phyloP scores from a whole-genome alignment of 2,329 filamentous ascomycete species.

The Sclerotinia trifoliorum region DNA sequence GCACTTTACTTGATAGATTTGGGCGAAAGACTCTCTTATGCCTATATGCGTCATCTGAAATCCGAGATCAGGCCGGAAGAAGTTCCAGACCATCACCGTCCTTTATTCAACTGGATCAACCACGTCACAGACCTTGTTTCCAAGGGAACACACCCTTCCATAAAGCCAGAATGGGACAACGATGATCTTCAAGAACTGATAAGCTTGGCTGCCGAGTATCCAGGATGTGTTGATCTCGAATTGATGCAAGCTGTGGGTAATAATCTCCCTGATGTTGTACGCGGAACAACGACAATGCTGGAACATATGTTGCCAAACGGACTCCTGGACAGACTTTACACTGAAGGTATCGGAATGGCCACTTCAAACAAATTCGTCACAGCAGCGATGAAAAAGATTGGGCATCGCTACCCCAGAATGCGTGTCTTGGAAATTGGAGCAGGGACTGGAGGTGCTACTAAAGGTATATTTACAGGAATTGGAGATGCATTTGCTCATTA shows the following conservation, averaged over 20 bases:
- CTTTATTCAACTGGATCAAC: slow-evolving; percentile 21
- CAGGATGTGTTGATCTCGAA: slow-evolving; percentile 25
- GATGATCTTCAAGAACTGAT: slow-evolving; percentile 21
- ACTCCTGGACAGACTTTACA: slow-evolving; percentile 31
- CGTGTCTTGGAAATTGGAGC: slow-evolving; percentile 22
- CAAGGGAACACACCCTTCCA: slow-evolving; percentile 24
- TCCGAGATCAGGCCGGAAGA: slow-evolving; percentile 14
- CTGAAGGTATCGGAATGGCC: slow-evolving; percentile 26
- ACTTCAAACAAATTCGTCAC: slow-evolving; percentile 11
- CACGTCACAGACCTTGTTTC: slow-evolving; percentile 25
- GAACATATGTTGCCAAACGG: slow-evolving; percentile 31
- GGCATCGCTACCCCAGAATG: slow-evolving; percentile 38
- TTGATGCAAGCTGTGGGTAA: slow-evolving; percentile 29
- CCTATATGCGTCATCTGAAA: slow-evolving; percentile 13
- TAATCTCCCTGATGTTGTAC: slow-evolving; percentile 28
- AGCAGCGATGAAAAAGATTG: slow-evolving; percentile 23
- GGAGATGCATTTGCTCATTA: slow-evolving; percentile 26
- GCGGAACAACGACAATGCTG: slow-evolving; percentile 29
- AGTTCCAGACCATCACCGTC: slow-evolving; percentile 16
- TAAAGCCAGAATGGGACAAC: slow-evolving; percentile 27
- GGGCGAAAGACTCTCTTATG: slow-evolving; percentile 23
- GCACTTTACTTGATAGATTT: slow-evolving; percentile 24
- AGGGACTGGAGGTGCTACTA: slow-evolving; percentile 12
- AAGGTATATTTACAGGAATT: slow-evolving; percentile 10
- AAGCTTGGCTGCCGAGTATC: slow-evolving; percentile 12